Base-by-base conservation (phyloP, 768 basidiomycete genomes). In the Lactifluus volemus region DNA sequence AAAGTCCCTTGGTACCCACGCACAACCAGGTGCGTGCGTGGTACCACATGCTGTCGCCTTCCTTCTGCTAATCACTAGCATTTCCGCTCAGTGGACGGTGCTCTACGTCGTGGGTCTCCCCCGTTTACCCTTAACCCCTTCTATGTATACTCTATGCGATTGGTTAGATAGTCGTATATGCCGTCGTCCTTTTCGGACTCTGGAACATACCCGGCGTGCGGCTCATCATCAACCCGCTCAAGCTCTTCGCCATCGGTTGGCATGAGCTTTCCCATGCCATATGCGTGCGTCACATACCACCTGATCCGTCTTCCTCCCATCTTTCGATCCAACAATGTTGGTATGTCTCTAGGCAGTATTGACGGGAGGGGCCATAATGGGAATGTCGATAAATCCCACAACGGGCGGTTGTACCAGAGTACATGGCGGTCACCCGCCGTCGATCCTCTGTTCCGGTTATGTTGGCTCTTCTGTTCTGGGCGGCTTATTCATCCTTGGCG, bases 241-340 rank as follows among this genome's bases (percentile, higher is more conserved):
- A 93, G 71, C 77, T 93, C 14, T 86, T 93, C 70, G 88, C 89
- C 55, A 92, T 93, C 62, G 91, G 90, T 47, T 90, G 84, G 81
- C 92, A 94, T 68, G 92, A 94, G 70, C 77, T 93, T 15, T 92
- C 88, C 69, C 92, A 94, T 71, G 85, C 92, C 68, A 76, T 79
- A 52, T 82, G 84, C 42, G 91, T 92, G 65, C 57, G 86, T 77
- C 32, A 32, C 44, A 14, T 48, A 58, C 60, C 47, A 44, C 32
- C 41, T 4, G 49, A 42, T 48, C 34, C 6, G n/a, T 29, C 58
- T 30, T 44, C n/a, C 21, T 4, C n/a, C 47, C 14, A 47, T n/a
- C 47, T 9, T 17, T 32, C 34, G n/a, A 52, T 9, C 25, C 6
- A 11, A 30, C 9, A 1, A 6, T 11, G 32, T 34, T 52, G n/a